Evolutionary conservation across 73 alveolate genomes (phyloP).

Genomic region (Halteria grandinella): DNA sequence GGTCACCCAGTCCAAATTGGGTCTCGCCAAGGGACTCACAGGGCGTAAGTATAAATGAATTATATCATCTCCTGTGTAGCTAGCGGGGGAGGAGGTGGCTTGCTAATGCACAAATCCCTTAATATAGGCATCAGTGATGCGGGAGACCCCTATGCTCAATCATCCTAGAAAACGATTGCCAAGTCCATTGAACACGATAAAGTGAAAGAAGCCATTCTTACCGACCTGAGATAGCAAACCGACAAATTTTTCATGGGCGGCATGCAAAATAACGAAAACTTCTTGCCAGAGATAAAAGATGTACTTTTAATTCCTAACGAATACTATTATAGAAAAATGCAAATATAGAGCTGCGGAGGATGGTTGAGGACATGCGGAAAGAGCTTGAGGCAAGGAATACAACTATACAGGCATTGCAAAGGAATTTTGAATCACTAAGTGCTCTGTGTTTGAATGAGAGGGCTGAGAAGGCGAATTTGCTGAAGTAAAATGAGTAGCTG

Average conservation of each 20-base stretch:
- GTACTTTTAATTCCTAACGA: neutral
- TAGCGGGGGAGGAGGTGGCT: neutral
- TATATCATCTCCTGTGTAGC: neutral
- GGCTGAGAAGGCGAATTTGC: conserved; percentile 28
- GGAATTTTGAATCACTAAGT: conserved; percentile 49
- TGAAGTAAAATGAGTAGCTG: conserved; percentile 11
- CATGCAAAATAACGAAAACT: neutral
- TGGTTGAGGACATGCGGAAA: conserved; percentile 49
- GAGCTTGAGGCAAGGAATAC: conserved; percentile 50
- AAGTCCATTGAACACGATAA: neutral
- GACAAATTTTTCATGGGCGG: neutral
- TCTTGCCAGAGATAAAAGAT: conserved; percentile 44
- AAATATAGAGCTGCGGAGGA: conserved; percentile 32
- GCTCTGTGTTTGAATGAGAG: conserved; percentile 41
- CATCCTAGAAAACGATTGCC: conserved; percentile 6
- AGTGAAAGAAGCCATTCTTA: conserved; percentile 4
- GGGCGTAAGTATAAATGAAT: neutral
- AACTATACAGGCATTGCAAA: conserved; percentile 40
- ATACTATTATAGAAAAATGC: neutral
- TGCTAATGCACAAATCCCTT: neutral
- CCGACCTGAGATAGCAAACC: neutral
- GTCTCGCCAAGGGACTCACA: conserved; percentile 2
- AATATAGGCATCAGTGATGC: neutral
- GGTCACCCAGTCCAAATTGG: neutral
- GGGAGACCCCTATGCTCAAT: neutral